Percentiles rank a stretch among this genome's conserved stretches.
phyloP scores from a whole-genome alignment of 2,329 filamentous ascomycete genomes.

The Fusarium cyanostomum region DNA sequence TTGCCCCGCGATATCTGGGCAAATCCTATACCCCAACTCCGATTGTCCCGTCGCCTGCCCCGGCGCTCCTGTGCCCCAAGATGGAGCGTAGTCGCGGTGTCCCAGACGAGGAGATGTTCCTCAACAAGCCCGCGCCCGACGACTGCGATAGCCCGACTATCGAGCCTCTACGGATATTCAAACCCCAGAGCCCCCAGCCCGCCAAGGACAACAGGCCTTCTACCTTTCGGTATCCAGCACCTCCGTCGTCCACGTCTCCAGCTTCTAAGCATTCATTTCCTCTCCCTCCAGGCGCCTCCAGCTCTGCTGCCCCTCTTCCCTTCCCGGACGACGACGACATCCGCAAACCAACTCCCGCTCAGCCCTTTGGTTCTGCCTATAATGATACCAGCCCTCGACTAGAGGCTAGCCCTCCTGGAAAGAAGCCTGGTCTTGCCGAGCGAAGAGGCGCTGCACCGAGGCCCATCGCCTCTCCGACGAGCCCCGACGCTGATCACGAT shows the following conservation, averaged over 20 bases:
- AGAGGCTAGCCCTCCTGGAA: constrained; percentile 63
- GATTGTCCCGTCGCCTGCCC: constrained; percentile 7
- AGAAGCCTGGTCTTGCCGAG: constrained; percentile 77
- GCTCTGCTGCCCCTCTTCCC: constrained; percentile 71
- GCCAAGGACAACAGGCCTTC: constrained; percentile 52
- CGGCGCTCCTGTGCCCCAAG: constrained; percentile 39
- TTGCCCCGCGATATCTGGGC: constrained; percentile 27
- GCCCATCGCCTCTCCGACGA: constrained; percentile 83
- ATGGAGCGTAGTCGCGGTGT: constrained; percentile 69
- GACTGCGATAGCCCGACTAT: constrained; percentile 79
- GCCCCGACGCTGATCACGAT: constrained; percentile 79
- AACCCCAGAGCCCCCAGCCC: constrained; percentile 74
- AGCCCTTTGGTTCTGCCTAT: constrained; percentile 56
- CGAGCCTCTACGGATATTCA: constrained; percentile 85
- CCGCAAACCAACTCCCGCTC: constrained; percentile 56
- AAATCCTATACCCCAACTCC: constrained; percentile 15
- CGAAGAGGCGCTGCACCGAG: constrained; percentile 83
- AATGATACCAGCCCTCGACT: constrained; percentile 65
- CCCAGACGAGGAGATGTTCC: constrained; percentile 85
- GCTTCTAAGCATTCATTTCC: constrained; percentile 67
- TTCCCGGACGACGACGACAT: constrained; percentile 78
- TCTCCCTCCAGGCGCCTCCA: constrained; percentile 74
- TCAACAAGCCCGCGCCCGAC: constrained; percentile 65
- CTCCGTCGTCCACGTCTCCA: constrained; percentile 54
- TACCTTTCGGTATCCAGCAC: constrained; percentile 61